Percentiles rank a stretch among this genome's conserved stretches.
Conservation (phyloP, 2,329 filamentous ascomycete genomes). For the Periconia sp. region DNA sequence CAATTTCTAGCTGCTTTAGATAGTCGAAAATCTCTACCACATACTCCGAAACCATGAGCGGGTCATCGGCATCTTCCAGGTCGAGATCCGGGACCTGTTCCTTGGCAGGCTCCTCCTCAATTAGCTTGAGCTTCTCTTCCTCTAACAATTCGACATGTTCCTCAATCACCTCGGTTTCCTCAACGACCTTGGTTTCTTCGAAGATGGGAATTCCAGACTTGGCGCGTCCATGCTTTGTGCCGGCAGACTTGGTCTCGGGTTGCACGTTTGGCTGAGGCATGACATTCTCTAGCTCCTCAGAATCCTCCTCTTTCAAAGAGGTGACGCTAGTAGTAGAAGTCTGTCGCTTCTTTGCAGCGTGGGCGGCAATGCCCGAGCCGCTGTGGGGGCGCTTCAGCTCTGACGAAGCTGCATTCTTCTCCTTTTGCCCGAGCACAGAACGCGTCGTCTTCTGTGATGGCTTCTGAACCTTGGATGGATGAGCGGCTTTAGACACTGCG, state of each 20-base stretch:
- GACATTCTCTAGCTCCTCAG: conserved; percentile 62
- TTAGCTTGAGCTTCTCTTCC: no score
- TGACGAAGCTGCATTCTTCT: conserved; percentile 66
- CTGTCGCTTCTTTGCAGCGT: conserved; percentile 72
- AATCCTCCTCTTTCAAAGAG: conserved; percentile 60
- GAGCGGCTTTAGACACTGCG: conserved; percentile 76
- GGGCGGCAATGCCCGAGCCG: conserved; percentile 71
- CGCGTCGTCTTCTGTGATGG: conserved; percentile 65
- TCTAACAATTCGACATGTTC: no score
- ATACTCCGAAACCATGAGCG: conserved; percentile 97
- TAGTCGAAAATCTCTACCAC: conserved; percentile 98
- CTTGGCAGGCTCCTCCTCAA: conserved; percentile 39
- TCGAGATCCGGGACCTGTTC: conserved; percentile 68
- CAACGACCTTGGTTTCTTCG: conserved; percentile 27
- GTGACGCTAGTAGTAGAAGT: conserved; percentile 55
- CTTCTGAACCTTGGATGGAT: conserved; percentile 85
- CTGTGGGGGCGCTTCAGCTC: conserved; percentile 76
- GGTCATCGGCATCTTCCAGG: conserved; percentile 86
- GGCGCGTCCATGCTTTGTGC: conserved; percentile 18
- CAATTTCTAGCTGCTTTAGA: conserved; percentile 81
- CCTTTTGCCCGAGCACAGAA: conserved; percentile 69
- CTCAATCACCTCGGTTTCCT: conserved; percentile 22
- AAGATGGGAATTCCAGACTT: no score
- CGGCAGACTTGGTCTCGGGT: conserved; percentile 44
- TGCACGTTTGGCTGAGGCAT: conserved; percentile 58